Evolutionary conservation across 164 flowering plant genomes (phyloP), one percentile per base, ranked within the genome.

Genomic region (Nelumbo lutea): DNA sequence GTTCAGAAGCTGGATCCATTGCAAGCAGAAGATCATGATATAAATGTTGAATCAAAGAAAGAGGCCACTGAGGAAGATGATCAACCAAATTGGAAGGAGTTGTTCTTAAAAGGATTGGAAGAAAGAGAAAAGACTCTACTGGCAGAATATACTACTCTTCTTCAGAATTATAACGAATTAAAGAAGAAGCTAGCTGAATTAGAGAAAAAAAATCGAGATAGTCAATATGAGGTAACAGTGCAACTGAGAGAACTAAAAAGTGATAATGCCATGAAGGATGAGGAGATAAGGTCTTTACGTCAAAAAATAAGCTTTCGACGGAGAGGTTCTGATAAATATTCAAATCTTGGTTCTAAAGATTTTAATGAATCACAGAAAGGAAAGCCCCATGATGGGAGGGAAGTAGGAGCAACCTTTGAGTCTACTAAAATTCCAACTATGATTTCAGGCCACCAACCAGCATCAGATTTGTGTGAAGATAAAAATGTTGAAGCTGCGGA

Each of bases 41-140:
- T 9, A 0, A n/a, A 52, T 52, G 14, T 42, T 52, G 59, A 69
- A 39, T 3, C 45, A 6, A 13, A 51, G 9, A 53, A 70, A 62
- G 41, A 27, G 45, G 38, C n/a, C 2, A 62, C 9, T 7, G 64
- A 48, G 15, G 39, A 69, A 43, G 81, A 72, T 42, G 82, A 79
- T 70, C 80, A 79, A 70, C 84, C 84, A 56, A 81, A 89, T 57
- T 86, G 90, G 95, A 75, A 78, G 76, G 61, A 82, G 55, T 10
- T 89, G 73, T 80, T 77, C 73, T 13, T 66, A 66, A 73, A 70
- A 11, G 88, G 87, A 5, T 58, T 84, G 72, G 84, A 84, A 41
- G 79, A 83, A 15, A 83, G 77, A 69, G 87, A 88, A 68, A 79
- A 84, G 55, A 64, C 66, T 66, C 66, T 87, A 53, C 56, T 89